Conservation (phyloP, 441 rosid genomes). For the Brassica balearica region DNA sequence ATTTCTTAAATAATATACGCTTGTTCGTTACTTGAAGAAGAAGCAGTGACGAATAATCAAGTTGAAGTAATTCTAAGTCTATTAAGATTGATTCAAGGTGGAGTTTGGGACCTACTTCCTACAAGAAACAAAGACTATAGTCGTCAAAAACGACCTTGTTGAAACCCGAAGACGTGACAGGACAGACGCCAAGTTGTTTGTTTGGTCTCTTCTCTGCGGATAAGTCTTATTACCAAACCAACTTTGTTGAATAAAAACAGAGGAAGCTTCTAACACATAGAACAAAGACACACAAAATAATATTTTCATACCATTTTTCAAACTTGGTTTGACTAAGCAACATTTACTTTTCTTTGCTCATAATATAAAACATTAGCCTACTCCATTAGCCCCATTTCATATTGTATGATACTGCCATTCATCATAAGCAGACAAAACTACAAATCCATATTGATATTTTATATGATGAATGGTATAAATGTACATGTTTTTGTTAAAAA, state of each 20-base stretch:
- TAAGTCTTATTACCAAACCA: conserved; percentile 18
- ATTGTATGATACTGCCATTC: not conserved
- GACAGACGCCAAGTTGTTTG: conserved; percentile 26
- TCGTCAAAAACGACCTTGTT: conserved; percentile 42
- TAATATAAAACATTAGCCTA: not conserved
- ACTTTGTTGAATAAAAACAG: conserved; percentile 15
- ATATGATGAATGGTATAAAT: not conserved
- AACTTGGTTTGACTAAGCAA: conserved; percentile 4
- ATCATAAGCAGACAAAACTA: not conserved
- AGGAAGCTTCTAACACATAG: conserved; percentile 19
- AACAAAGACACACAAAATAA: not conserved
- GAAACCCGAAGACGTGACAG: conserved; percentile 20
- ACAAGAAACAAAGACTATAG: conserved; percentile 27
- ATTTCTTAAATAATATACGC: not conserved
- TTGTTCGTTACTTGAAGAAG: conserved; percentile 35
- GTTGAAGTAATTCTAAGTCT: not conserved
- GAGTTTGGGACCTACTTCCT: conserved; percentile 37
- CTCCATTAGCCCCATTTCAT: not conserved
- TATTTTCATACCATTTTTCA: not conserved
- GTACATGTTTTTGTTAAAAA: not conserved
- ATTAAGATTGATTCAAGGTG: conserved; percentile 14
- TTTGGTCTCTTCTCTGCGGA: conserved; percentile 29
- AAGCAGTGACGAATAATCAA: conserved; percentile 23
- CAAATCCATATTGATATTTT: not conserved
- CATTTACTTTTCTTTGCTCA: conserved; percentile 3